Percentiles rank a stretch among this genome's conserved stretches.
phyloP scores from a whole-genome alignment of 257 asterid genomes.

The Nemophila menziesii region DNA sequence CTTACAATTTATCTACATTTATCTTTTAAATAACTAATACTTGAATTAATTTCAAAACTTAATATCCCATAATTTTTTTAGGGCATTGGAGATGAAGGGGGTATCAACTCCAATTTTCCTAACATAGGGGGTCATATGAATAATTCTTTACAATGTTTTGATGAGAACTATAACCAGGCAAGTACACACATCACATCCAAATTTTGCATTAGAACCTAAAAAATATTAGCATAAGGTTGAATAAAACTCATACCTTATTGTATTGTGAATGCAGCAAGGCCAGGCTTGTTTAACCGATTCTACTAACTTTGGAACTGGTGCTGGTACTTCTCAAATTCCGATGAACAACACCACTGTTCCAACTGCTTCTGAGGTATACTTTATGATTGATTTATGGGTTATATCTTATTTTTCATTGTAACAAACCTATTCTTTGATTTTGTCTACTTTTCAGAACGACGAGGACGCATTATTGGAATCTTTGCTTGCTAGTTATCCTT shows the following conservation, averaged over 20 bases:
- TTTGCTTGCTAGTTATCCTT: conserved; percentile 21
- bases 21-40: too few relatives aligned
- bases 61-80: not conserved
- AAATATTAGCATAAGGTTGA: too few relatives aligned
- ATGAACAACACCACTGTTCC: not conserved
- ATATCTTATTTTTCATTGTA: too few relatives aligned
- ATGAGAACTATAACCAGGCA: not conserved
- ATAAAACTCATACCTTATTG: not conserved
- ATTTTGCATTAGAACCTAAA: too few relatives aligned
- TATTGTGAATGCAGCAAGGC: not conserved
- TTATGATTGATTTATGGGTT: too few relatives aligned
- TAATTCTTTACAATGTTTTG: not conserved
- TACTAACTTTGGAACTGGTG: not conserved
- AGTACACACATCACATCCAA: not conserved
- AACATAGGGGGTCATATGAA: not conserved
- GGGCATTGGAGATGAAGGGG: not conserved
- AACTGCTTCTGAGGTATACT: not conserved
- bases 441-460: conserved; percentile 20
- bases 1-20: not conserved
- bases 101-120: not conserved
- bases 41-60: too few relatives aligned
- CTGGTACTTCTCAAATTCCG: not conserved
- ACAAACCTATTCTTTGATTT: not conserved
- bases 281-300: not conserved
- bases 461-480: conserved; percentile 30